A percentile compares a stretch with the other conserved stretches of the same genome.
phyloP scores from a whole-genome alignment of 2,329 filamentous ascomycete species.

The Tetracladium maxilliforme region DNA sequence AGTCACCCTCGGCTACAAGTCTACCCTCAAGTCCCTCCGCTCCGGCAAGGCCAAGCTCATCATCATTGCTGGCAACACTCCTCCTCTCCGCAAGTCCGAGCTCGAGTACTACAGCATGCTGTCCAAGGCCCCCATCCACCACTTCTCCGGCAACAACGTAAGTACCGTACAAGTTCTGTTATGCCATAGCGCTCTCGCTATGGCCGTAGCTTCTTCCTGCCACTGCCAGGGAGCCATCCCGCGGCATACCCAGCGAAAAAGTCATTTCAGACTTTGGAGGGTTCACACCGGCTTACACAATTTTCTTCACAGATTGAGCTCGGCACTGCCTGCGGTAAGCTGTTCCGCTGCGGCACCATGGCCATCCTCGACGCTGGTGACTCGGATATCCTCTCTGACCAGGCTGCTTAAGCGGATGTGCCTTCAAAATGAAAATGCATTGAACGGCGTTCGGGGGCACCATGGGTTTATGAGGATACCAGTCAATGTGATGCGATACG shows the following conservation, averaged over 20 bases:
- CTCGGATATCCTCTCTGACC: slow-evolving; percentile 88
- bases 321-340: slow-evolving; percentile 95
- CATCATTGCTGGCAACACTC: slow-evolving; percentile 91
- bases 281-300: too few relatives aligned
- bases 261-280: too few relatives aligned
- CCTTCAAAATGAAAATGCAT: too few relatives aligned
- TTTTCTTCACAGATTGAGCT: slow-evolving; percentile 72
- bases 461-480: too few relatives aligned
- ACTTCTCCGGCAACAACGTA: slow-evolving; percentile 98
- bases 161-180: slow-evolving; percentile 28
- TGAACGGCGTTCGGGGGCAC: too few relatives aligned
- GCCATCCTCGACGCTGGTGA: slow-evolving; percentile 93
- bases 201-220: too few relatives aligned
- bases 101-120: slow-evolving; percentile 92
- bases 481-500: too few relatives aligned
- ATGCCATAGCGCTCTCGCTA: too few relatives aligned
- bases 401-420: slow-evolving; percentile 45
- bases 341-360: slow-evolving; percentile 97
- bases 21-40: slow-evolving; percentile 77
- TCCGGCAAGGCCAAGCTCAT: slow-evolving; percentile 98
- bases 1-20: slow-evolving; percentile 86
- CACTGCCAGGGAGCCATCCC: too few relatives aligned
- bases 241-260: slow-evolving; percentile 78
- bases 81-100: slow-evolving; percentile 94
- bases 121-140: slow-evolving; percentile 88